These are phyloP conservation scores for Clarkia xantiana DNA, from an alignment of 345 rosid genomes.

Conservation along the genomic window DNA sequence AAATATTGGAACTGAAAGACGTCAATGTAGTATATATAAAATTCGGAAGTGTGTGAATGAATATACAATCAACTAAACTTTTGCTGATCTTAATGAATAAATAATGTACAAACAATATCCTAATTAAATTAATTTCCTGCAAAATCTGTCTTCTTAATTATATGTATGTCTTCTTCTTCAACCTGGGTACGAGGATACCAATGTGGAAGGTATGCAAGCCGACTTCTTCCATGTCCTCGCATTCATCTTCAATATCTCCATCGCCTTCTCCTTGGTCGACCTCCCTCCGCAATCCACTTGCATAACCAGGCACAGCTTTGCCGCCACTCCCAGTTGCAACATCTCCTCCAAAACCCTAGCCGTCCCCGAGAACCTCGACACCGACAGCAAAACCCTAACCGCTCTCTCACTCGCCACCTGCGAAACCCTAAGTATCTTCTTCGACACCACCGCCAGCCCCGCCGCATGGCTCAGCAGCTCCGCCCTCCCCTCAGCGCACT, in stretches of 20 bases:
- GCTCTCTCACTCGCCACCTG: slow-evolving; percentile 45
- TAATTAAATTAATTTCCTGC: too few species aligned
- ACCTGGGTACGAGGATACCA: slow-evolving; percentile 26
- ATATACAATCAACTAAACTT: too few species aligned
- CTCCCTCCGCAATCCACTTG: slow-evolving; percentile 34
- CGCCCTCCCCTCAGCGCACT: slow-evolving; percentile 70
- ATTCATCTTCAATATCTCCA: slow-evolving; percentile 51
- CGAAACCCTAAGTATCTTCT: slow-evolving; percentile 68
- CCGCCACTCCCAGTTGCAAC: slow-evolving; percentile 58
- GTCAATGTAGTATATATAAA: too few species aligned
- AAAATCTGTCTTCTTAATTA: not conserved
- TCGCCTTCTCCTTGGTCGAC: slow-evolving; percentile 47
- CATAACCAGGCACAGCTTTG: slow-evolving; percentile 50
- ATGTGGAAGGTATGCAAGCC: slow-evolving; percentile 30
- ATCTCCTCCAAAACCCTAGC: slow-evolving; percentile 40
- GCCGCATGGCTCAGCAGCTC: slow-evolving; percentile 48
- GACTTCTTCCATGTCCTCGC: slow-evolving; percentile 53
- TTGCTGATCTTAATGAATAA: not conserved
- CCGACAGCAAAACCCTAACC: slow-evolving; percentile 40
- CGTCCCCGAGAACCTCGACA: slow-evolving; percentile 50
- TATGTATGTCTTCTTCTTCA: not conserved
- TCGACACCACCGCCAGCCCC: slow-evolving; percentile 57
- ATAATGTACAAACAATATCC: not conserved
- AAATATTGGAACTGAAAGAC: not conserved
- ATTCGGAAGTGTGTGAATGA: too few species aligned